These are phyloP conservation scores for Amanita molliuscula DNA, from an alignment of 768 basidiomycete species.

Conservation along the genomic window DNA sequence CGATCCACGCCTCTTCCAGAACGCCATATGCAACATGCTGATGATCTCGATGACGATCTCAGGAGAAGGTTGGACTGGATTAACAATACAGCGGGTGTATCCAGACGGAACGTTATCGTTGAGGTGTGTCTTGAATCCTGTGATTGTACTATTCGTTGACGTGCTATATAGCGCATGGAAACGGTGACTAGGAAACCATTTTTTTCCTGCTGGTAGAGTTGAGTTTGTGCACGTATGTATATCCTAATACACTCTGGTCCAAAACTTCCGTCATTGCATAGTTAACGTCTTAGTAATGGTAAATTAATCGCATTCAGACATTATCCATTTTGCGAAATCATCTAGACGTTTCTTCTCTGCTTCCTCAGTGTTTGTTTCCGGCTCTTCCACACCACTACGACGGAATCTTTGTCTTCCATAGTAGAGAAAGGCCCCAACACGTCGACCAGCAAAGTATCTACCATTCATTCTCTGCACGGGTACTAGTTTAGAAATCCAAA, in stretches of 20 bases:
- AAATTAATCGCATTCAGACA: conserved; percentile 63
- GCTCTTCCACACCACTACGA: conserved; percentile 63
- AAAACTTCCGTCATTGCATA: neutral
- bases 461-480: conserved; percentile 81
- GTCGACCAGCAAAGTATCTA: conserved; percentile 79
- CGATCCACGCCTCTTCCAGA: conserved; percentile 70
- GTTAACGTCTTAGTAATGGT: neutral
- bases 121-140: conserved; percentile 39
- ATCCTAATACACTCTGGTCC: neutral
- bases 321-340: conserved; percentile 80
- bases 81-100: conserved; percentile 22
- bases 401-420: conserved; percentile 75
- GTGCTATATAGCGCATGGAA: conserved; percentile 53
- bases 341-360: conserved; percentile 81
- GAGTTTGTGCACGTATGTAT: conserved; percentile 3
- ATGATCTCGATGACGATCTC: conserved; percentile 22
- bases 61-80: conserved; percentile 36
- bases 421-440: conserved; percentile 74
- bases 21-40: conserved; percentile 24
- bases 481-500: neutral
- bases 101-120: conserved; percentile 52
- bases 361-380: conserved; percentile 57
- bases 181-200: conserved; percentile 58
- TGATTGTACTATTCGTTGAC: neutral
- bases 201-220: conserved; percentile 56